phyloP scores from a whole-genome alignment of 2,329 filamentous ascomycete species.

The Diplocarpon mali region DNA sequence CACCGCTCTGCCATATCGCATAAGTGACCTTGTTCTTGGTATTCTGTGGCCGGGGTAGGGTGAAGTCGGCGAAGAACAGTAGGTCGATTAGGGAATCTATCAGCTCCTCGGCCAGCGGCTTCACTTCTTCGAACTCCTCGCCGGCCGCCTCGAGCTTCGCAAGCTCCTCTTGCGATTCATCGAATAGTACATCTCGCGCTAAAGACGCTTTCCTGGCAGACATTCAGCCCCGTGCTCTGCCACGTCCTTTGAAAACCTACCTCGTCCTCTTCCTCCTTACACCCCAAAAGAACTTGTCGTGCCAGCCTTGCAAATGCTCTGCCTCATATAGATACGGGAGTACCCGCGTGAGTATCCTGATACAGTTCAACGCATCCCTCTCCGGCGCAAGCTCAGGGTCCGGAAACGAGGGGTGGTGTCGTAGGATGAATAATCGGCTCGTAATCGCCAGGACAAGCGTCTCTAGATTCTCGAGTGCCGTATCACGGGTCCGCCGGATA shows the following conservation, averaged over 20 bases:
- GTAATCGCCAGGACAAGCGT: slow-evolving; percentile 76
- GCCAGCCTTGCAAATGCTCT: slow-evolving; percentile 73
- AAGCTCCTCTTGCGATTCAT: slow-evolving; percentile 52
- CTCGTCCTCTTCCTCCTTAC: slow-evolving; percentile 57
- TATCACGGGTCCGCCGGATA: slow-evolving; percentile 79
- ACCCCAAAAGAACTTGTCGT: slow-evolving; percentile 88
- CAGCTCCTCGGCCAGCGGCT: slow-evolving; percentile 83
- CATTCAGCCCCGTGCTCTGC: slow-evolving; percentile 12
- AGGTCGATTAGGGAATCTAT: slow-evolving; percentile 83
- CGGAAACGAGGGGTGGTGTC: slow-evolving; percentile 84
- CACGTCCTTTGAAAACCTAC: slow-evolving; percentile 10
- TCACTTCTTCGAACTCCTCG: slow-evolving; percentile 67
- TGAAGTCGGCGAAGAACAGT: slow-evolving; percentile 85
- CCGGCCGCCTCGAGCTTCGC: slow-evolving; percentile 36
- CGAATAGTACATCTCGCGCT: slow-evolving; percentile 71
- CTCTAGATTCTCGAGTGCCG: slow-evolving; percentile 77
- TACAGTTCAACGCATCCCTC: slow-evolving; percentile 85
- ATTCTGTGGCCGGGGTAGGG: slow-evolving; percentile 60
- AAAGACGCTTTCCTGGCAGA: slow-evolving; percentile 45
- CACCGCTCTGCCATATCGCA: slow-evolving; percentile 95
- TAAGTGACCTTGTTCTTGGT: slow-evolving; percentile 76
- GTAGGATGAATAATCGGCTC: slow-evolving; percentile 70
- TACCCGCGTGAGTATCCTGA: slow-evolving; percentile 79
- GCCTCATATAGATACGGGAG: slow-evolving; percentile 88
- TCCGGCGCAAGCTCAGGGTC: slow-evolving; percentile 75